phyloP scores from a whole-genome alignment of 2,329 filamentous ascomycete genomes.

The Colletotrichum karsti region DNA sequence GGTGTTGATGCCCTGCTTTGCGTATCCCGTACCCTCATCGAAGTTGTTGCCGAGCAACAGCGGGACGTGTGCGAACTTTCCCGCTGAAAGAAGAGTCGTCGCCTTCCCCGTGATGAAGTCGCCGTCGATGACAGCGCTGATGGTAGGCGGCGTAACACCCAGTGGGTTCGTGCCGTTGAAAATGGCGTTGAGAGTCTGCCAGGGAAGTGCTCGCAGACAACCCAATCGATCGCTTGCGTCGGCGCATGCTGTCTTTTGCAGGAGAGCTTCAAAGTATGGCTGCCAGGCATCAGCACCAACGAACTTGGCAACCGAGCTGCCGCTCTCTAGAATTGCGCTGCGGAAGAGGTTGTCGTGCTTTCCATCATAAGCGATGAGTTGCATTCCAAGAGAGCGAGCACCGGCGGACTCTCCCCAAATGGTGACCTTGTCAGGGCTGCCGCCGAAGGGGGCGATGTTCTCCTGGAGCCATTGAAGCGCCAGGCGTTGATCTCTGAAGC shows the following conservation, averaged over 20 bases:
- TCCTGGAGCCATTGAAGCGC: conserved; percentile 70
- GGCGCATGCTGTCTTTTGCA: conserved; percentile 40
- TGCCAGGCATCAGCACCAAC: conserved; percentile 58
- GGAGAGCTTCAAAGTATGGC: conserved; percentile 29
- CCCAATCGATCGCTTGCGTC: conserved; percentile 54
- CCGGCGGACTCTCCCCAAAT: conserved; percentile 71
- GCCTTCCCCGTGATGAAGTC: conserved; percentile 50
- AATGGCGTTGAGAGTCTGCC: conserved; percentile 46
- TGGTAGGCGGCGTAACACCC: conserved; percentile 32
- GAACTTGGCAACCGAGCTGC: conserved; percentile 60
- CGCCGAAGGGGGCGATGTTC: conserved; percentile 72
- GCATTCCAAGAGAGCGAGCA: conserved; percentile 68
- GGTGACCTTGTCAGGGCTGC: conserved; percentile 70
- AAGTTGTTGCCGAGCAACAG: conserved; percentile 72
- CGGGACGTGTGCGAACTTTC: conserved; percentile 70
- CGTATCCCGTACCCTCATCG: conserved; percentile 73
- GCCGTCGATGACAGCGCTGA: conserved; percentile 41
- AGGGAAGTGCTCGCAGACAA: conserved; percentile 62
- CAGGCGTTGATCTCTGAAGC: conserved; percentile 67
- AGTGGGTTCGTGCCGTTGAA: conserved; percentile 62
- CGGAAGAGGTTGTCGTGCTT: conserved; percentile 70
- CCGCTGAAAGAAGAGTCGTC: conserved; percentile 60
- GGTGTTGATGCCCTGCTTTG: conserved; percentile 62
- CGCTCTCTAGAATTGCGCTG: conserved; percentile 72
- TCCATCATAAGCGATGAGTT: conserved; percentile 69